Evolutionary conservation across 805 yeast genomes (phyloP), one percentile per base, ranked within the genome.

Genomic region (Schizosaccharomyces cryophilus): DNA sequence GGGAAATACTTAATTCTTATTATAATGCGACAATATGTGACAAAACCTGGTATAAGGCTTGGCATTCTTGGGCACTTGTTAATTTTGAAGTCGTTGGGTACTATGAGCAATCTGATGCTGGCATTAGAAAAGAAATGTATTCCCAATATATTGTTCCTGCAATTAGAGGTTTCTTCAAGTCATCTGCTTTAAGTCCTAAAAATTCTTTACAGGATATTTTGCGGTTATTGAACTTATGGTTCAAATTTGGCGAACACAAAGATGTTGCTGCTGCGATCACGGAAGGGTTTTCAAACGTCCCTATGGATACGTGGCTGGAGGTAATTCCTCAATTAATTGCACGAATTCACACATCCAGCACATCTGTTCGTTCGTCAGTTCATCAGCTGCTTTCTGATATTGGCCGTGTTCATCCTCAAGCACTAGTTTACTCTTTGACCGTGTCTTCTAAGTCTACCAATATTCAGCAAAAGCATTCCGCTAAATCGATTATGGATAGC

Each of bases 41-140:
- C 69, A 77, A 80, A 48, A 78, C 80, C 26, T 93, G 98, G 96
- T 93, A 93, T 68, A 93, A 93, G 69, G 98, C 97, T n/a, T 93
- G 98, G 98, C 99, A 93, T 70, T 90, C 87, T 69, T 93, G 99
- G 99, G 98, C 98, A 0, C 75, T 93, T 68, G 96, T 97, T 0
- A 93, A 93, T 71, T 93, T 88, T 69, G 96, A 93, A 69, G 97
- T 93, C 0, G 84, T 90, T 26, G 84, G 95, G 0, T 75, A 84
- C 31, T 73, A 77, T 38, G 68, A 66, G 62, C 69, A 66, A 65
- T 64, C 62, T 17, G 63, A 64, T 17, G 58, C 61, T 4, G 69
- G 65, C 35, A 66, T 64, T 61, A 66, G 67, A 40, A 64, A 60
- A 59, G 64, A 81, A 62, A 73, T 84, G 26, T 82, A 89, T 29